Evolutionary conservation across 2,329 filamentous ascomycete species (phyloP).

Genomic region (Trichoderma citrinoviride): DNA sequence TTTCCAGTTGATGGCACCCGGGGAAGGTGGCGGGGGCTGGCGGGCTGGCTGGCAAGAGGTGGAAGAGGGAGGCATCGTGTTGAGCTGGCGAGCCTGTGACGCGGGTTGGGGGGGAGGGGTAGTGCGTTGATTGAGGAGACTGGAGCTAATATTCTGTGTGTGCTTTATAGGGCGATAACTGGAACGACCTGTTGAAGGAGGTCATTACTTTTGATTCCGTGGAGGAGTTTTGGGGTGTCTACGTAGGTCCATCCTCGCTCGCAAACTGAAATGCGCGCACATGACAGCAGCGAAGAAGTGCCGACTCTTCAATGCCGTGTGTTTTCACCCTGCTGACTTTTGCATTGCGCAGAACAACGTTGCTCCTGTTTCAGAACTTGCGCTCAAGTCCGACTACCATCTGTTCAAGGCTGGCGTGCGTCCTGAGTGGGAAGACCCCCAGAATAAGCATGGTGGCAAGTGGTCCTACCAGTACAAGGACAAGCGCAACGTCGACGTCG

Average conservation of each 20-base stretch:
- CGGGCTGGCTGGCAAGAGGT: not conserved
- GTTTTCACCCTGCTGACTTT: not conserved
- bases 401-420: conserved; percentile 97
- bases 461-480: conserved; percentile 99
- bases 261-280: not conserved
- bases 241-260: conserved; percentile 61
- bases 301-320: not conserved
- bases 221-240: conserved; percentile 99
- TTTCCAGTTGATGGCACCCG: no score
- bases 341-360: conserved; percentile 82
- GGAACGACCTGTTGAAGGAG: conserved; percentile 97
- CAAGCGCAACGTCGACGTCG: conserved; percentile 86
- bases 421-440: conserved; percentile 95
- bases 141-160: not conserved
- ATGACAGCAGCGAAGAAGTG: not conserved
- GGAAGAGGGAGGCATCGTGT: not conserved
- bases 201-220: conserved; percentile 98
- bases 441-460: conserved; percentile 99
- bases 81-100: not conserved
- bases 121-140: not conserved
- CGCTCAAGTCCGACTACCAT: conserved; percentile 98
- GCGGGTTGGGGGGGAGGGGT: not conserved
- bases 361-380: conserved; percentile 89
- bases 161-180: conserved; percentile 77
- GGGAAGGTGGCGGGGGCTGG: not conserved